These are phyloP conservation scores for Dendrothele bispora DNA, from an alignment of 768 basidiomycete species.

Conservation along the genomic window DNA sequence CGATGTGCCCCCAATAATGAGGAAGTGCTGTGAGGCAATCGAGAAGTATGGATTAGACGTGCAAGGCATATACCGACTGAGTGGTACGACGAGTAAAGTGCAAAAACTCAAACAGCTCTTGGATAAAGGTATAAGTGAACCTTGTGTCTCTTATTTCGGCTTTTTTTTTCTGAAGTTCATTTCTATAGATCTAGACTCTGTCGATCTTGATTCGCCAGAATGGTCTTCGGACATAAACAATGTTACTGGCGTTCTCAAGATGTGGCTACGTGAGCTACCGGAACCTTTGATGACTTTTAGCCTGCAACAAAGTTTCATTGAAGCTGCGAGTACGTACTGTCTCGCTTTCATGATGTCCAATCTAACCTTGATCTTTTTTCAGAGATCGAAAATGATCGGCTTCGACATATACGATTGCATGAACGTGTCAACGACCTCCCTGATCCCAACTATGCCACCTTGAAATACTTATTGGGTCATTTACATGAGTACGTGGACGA, in stretches of 20 bases:
- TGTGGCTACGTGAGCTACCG: conserved; percentile 95
- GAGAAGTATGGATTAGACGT: conserved; percentile 83
- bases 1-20: conserved; percentile 85
- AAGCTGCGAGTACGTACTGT: conserved; percentile 80
- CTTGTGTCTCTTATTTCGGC: not conserved
- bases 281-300: conserved; percentile 85
- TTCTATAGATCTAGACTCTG: conserved; percentile 71
- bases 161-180: not conserved
- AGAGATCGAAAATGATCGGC: conserved; percentile 92
- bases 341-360: too few species aligned
- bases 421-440: conserved; percentile 98
- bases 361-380: conserved; percentile 4
- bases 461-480: conserved; percentile 95
- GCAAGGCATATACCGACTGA: conserved; percentile 92
- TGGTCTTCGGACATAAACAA: conserved; percentile 96
- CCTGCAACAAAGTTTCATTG: conserved; percentile 91
- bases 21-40: conserved; percentile 89
- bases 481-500: conserved; percentile 69
- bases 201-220: conserved; percentile 85
- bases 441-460: conserved; percentile 97
- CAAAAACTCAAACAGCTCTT: conserved; percentile 77
- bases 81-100: conserved; percentile 88
- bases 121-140: conserved; percentile 70
- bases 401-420: conserved; percentile 94
- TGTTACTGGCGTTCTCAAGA: conserved; percentile 89